These are phyloP conservation scores for Penicillium sp. DNA, from an alignment of 2,329 filamentous ascomycete genomes.

Conservation along the genomic window DNA sequence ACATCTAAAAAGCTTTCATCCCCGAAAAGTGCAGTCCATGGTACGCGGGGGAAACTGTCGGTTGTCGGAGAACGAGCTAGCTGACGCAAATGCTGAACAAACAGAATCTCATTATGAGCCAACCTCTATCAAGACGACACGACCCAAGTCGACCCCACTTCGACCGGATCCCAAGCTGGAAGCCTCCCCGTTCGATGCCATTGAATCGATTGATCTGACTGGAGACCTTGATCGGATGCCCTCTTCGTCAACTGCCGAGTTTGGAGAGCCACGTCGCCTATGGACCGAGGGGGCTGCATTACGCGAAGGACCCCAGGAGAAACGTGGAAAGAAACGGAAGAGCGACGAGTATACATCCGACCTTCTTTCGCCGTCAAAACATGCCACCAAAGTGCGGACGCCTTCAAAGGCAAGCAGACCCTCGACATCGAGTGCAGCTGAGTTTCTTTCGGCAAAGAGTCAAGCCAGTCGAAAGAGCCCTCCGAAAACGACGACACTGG, in stretches of 20 bases:
- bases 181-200: slow-evolving; percentile 26
- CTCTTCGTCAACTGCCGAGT: slow-evolving; percentile 37
- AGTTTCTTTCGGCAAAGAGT: slow-evolving; percentile 4
- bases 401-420: slow-evolving; percentile 13
- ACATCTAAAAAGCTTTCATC: slow-evolving; percentile 16
- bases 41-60: slow-evolving; percentile 16
- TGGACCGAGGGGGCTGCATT: slow-evolving; percentile 44
- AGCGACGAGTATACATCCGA: slow-evolving; percentile 45
- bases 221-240: slow-evolving; percentile 35
- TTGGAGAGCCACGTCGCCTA: slow-evolving; percentile 39
- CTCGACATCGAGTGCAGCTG: slow-evolving; percentile 1
- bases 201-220: slow-evolving; percentile 46
- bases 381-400: slow-evolving; percentile 23
- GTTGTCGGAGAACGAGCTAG: no score
- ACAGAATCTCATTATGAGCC: slow-evolving; percentile 17
- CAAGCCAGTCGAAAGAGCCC: slow-evolving; percentile 4
- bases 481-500: slow-evolving; percentile 9
- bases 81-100: not conserved
- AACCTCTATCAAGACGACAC: slow-evolving; percentile 12
- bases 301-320: slow-evolving; percentile 33
- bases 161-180: slow-evolving; percentile 17
- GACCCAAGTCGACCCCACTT: slow-evolving; percentile 20
- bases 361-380: slow-evolving; percentile 31
- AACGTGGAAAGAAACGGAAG: slow-evolving; percentile 46
- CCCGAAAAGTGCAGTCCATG: slow-evolving; percentile 18